phyloP scores from a whole-genome alignment of 345 rosid genomes.

The Lenwebbia sp. region DNA sequence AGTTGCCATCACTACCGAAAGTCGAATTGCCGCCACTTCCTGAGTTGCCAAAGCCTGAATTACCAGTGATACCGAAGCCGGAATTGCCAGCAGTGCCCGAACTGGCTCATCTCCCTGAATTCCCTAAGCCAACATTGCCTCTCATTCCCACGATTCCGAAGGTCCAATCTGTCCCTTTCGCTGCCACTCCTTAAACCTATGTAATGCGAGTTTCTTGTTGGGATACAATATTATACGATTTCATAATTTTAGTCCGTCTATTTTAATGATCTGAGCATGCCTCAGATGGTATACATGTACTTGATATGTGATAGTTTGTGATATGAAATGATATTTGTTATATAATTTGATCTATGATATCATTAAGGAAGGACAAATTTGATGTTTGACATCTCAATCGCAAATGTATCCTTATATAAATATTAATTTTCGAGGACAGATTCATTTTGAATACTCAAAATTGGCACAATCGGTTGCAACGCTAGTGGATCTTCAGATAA shows the following conservation, averaged over 20 bases:
- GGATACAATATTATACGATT: background rate
- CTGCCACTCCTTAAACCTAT: background rate
- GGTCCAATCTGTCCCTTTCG: background rate
- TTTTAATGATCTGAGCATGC: background rate
- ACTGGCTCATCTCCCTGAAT: background rate
- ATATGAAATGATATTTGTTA: background rate
- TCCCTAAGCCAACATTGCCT: background rate
- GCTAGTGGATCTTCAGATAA: too few species aligned
- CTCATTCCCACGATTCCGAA: background rate
- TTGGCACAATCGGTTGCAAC: too few species aligned
- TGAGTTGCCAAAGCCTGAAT: background rate
- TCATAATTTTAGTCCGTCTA: background rate
- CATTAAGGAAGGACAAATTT: background rate
- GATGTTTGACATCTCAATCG: too few species aligned
- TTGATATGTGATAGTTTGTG: background rate
- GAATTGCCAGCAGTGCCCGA: background rate
- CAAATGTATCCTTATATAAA: too few species aligned
- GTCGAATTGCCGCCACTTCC: background rate
- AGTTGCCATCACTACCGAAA: background rate
- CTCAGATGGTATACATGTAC: background rate
- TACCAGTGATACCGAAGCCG: background rate
- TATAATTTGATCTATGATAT: background rate
- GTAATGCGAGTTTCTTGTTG: background rate
- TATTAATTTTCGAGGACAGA: too few species aligned
- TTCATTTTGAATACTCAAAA: too few species aligned